A percentile compares a stretch with the other conserved stretches of the same genome.
phyloP scores from a whole-genome alignment of 768 basidiomycete genomes.

The Mycena chlorophos region DNA sequence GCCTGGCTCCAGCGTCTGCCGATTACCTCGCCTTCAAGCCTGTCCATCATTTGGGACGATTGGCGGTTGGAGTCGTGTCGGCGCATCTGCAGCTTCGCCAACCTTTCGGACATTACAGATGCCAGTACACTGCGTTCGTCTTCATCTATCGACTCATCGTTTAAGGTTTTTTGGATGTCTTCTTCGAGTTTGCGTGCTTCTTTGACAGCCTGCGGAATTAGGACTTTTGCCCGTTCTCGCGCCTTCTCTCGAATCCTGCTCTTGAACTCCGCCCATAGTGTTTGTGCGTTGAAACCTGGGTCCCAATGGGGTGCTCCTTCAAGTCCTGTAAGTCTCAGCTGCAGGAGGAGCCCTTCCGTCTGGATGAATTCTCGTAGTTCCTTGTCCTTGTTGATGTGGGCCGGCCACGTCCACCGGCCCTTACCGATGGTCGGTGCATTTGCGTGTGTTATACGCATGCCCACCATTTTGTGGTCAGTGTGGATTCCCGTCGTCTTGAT shows the following conservation, averaged over 20 bases:
- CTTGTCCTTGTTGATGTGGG: constrained; percentile 22
- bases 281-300: not conserved
- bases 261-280: constrained; percentile 1
- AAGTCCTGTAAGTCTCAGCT: no score
- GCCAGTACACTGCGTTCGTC: not conserved
- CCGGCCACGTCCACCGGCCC: constrained; percentile 35
- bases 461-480: constrained; percentile 36
- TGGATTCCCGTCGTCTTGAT: constrained; percentile 23
- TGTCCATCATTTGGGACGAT: not conserved
- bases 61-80: not conserved
- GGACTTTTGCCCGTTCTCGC: constrained; percentile 1
- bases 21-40: constrained; percentile 5
- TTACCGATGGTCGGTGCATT: constrained; percentile 28
- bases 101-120: not conserved
- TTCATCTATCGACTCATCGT: not conserved
- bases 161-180: not conserved
- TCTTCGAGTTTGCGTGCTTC: not conserved
- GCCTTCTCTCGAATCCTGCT: not conserved
- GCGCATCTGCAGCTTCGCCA: not conserved
- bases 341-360: not conserved
- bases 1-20: not conserved
- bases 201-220: not conserved
- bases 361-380: constrained; percentile 6
- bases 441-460: constrained; percentile 21
- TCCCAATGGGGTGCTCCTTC: not conserved